Evolutionary conservation across 495 filamentous ascomycete genomes (phyloP), one percentile per base, ranked within the genome.

Genomic region (Penicillium chermesinum): DNA sequence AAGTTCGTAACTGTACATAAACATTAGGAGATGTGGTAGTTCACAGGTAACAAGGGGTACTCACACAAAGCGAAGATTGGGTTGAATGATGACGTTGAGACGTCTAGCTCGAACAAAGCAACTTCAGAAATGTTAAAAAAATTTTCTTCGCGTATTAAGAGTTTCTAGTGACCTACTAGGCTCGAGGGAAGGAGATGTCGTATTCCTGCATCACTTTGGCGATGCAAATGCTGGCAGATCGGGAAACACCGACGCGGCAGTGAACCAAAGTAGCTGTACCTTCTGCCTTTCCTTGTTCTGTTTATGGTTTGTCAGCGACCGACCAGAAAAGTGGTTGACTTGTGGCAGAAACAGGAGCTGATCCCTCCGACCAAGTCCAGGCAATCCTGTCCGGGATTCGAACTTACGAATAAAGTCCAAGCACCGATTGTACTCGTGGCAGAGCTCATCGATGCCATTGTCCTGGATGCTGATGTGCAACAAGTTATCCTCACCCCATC

Each of bases 151-250:
- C 12, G 15, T 20, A 2, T 7, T 18, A 32, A 1, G n/a, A 27
- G 14, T 50, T 19, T 36, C 20, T n/a, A 42, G 35, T 13, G 33
- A 77, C 80, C 59, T 66, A 84, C 80, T 98, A 98, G 38, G 93
- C 93, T 38, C 88, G 77, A 13, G 93, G 89, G 60, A 96, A 95
- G 2, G 89, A 93, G 39, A 96, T 70, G 20, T 80, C 73, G 21
- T 85, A 61, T 6, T 82, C 73, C 10, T 84, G 79, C 93, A 98
- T 98, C 16, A 97, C 91, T 67, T 96, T 91, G 25, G 93, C 93
- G 58, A 98, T 97, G 69, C 93, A 97, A 61, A 98, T 96, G 7
- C 93, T 98, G 16, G 93, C 93, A 40, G 87, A 91, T 49, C 93
- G 78, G 15, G 90, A 96, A 49, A 98, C 93, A 39, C 93, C 93